phyloP scores from a whole-genome alignment of 1,139 yeast species.

The Scheffersomyces lignicola region DNA sequence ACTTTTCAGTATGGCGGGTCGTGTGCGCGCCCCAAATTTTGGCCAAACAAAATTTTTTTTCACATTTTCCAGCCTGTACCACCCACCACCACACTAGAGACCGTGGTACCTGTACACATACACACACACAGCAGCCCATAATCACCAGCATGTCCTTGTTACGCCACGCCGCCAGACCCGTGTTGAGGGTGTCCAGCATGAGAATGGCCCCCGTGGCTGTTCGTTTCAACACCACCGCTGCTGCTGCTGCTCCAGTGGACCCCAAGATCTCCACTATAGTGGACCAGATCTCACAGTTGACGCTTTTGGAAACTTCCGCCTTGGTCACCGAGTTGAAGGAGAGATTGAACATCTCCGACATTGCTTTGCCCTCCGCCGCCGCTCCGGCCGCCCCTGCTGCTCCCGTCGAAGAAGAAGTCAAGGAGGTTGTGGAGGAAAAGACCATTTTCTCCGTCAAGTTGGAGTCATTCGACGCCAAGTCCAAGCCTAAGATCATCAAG shows the following conservation, averaged over 20 bases:
- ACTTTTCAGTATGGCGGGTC: too few species aligned
- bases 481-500: conserved; percentile 96
- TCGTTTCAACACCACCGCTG: conserved; percentile 59
- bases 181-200: conserved; percentile 30
- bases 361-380: conserved; percentile 77
- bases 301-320: conserved; percentile 85
- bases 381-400: conserved; percentile 71
- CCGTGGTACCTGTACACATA: too few species aligned
- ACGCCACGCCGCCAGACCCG: conserved; percentile 42
- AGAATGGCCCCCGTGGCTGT: conserved; percentile 23
- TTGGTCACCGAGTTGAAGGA: conserved; percentile 82
- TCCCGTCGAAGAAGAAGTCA: conserved; percentile 72
- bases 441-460: conserved; percentile 89
- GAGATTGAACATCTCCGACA: conserved; percentile 89
- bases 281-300: conserved; percentile 84
- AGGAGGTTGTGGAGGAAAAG: conserved; percentile 86
- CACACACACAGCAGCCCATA: too few species aligned
- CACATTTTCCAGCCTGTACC: too few species aligned
- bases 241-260: conserved; percentile 58
- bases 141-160: conserved; percentile 19
- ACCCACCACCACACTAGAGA: too few species aligned
- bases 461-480: conserved; percentile 90
- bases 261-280: conserved; percentile 89
- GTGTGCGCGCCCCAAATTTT: too few species aligned
- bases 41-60: too few species aligned